Evolutionary conservation across 352 stramenopile genomes (phyloP).

Genomic region (Phytophthora tubulina): DNA sequence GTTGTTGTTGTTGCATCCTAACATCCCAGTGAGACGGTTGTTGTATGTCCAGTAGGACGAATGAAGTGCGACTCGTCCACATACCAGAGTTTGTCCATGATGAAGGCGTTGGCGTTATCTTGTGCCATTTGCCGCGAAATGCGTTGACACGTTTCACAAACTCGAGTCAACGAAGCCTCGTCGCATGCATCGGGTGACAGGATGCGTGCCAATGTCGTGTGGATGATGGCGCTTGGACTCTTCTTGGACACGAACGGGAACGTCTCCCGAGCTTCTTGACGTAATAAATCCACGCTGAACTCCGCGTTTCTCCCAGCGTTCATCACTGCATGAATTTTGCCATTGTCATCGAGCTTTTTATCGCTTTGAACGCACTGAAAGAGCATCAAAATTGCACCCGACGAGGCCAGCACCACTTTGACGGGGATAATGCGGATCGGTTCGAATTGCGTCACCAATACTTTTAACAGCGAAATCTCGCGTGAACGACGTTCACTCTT

Average conservation of each 20-base stretch:
- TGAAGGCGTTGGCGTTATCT: constrained; percentile 19
- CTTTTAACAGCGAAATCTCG: constrained; percentile 47
- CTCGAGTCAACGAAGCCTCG: constrained; percentile 34
- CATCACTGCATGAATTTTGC: background rate
- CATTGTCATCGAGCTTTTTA: background rate
- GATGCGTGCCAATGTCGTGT: constrained; percentile 68
- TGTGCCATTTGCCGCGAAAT: constrained; percentile 48
- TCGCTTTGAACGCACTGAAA: constrained; percentile 49
- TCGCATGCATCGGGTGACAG: constrained; percentile 46
- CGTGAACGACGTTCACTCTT: constrained; percentile 34
- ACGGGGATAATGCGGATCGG: constrained; percentile 49
- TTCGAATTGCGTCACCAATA: constrained; percentile 43
- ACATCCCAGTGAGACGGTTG: constrained; percentile 39
- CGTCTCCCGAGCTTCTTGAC: constrained; percentile 41
- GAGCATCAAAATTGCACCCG: constrained; percentile 62
- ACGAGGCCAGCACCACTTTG: constrained; percentile 60
- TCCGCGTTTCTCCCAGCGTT: constrained; percentile 34
- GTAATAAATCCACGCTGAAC: constrained; percentile 61
- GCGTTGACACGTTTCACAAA: constrained; percentile 45
- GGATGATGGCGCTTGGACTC: constrained; percentile 51
- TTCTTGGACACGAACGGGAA: constrained; percentile 50
- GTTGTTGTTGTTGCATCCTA: too few species aligned
- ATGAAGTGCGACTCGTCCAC: constrained; percentile 70
- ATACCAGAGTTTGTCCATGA: constrained; percentile 61
- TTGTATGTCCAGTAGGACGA: constrained; percentile 51